Evolutionary conservation across 2,329 filamentous ascomycete species (phyloP).

Genomic region (Diaporthe caulivora): DNA sequence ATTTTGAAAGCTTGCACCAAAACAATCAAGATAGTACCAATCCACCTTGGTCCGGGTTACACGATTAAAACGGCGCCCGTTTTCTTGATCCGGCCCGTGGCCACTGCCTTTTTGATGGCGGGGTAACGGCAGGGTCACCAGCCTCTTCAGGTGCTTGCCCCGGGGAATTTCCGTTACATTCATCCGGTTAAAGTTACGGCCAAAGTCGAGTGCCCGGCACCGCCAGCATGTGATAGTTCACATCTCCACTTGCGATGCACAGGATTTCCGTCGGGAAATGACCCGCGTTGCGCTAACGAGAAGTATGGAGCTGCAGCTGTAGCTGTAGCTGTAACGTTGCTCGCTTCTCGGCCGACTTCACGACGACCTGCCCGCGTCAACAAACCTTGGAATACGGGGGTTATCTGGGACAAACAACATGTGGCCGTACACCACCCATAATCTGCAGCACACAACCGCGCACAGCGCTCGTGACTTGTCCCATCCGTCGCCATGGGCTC

Average conservation of each 20-base stretch:
- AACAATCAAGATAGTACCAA: too few relatives aligned
- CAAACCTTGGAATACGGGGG: background rate
- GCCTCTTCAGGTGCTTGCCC: too few relatives aligned
- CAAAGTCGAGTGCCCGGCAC: background rate
- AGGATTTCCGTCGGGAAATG: conserved; percentile 12
- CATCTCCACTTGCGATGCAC: conserved; percentile 24
- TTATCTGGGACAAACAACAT: background rate
- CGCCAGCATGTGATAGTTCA: background rate
- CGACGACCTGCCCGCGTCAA: background rate
- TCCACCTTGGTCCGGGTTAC: too few relatives aligned
- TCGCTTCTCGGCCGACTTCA: background rate
- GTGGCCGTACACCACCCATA: background rate
- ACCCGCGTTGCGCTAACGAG: background rate
- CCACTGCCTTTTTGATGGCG: too few relatives aligned
- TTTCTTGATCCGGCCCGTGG: too few relatives aligned
- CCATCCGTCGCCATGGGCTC: background rate
- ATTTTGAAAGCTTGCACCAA: too few relatives aligned
- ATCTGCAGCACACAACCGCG: background rate
- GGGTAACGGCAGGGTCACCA: too few relatives aligned
- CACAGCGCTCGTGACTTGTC: background rate
- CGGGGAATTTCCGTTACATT: too few relatives aligned
- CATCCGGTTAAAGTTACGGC: background rate
- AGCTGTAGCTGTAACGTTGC: conserved; percentile 29
- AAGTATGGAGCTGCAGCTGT: background rate
- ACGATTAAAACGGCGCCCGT: too few relatives aligned